Percentiles rank a stretch among this genome's conserved stretches.
These are phyloP conservation scores for Fusarium temperatum DNA, from an alignment of 2,329 filamentous ascomycete genomes.

Conservation along the genomic window DNA sequence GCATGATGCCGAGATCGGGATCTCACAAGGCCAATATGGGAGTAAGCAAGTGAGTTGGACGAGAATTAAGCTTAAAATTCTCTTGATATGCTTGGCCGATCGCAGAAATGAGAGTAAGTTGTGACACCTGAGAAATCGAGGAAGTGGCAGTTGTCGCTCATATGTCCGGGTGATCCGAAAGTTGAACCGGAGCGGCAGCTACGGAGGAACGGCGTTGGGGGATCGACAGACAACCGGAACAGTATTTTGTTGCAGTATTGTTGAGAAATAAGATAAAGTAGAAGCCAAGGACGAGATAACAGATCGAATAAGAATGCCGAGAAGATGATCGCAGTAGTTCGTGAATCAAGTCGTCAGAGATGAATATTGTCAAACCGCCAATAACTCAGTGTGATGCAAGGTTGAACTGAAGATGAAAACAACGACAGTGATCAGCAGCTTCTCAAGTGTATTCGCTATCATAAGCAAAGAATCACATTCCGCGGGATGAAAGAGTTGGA, in stretches of 20 bases:
- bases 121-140: slow-evolving; percentile 10
- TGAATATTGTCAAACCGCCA: slow-evolving; percentile 15
- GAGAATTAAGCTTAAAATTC: slow-evolving; percentile 22
- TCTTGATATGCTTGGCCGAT: background rate
- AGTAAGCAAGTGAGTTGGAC: background rate
- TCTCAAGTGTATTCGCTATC: slow-evolving; percentile 5
- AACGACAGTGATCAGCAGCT: slow-evolving; percentile 10
- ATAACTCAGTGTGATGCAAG: slow-evolving; percentile 9
- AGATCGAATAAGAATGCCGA: background rate
- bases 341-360: background rate
- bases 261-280: background rate
- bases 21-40: background rate
- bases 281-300: background rate
- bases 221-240: slow-evolving; percentile 25
- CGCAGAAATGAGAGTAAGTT: background rate
- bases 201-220: slow-evolving; percentile 18
- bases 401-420: background rate
- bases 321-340: background rate
- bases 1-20: slow-evolving; percentile 20
- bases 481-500: background rate
- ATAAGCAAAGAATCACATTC: slow-evolving; percentile 13
- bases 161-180: slow-evolving; percentile 33
- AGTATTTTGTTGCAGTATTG: slow-evolving; percentile 1
- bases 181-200: slow-evolving; percentile 25
- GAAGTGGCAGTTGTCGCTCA: slow-evolving; percentile 11